A percentile compares a stretch with the other conserved stretches of the same genome.
Evolutionary conservation across 2,329 filamentous ascomycete genomes (phyloP).

Genomic region (Aciculosporium take): DNA sequence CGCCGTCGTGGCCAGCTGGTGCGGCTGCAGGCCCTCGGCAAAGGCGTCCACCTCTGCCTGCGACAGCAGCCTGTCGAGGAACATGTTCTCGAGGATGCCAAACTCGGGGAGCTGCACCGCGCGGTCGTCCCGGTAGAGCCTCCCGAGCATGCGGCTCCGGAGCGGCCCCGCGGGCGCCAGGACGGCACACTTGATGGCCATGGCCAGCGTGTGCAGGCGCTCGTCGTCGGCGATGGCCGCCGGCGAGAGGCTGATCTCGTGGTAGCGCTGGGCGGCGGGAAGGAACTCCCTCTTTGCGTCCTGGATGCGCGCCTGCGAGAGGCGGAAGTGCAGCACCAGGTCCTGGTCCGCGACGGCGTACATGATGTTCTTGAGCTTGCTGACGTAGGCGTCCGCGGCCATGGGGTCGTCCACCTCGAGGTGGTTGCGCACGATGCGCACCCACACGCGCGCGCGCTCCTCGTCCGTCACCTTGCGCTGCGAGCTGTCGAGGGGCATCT

Average conservation of each 20-base stretch:
- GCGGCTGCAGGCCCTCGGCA: constrained; percentile 61
- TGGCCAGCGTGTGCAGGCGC: constrained; percentile 67
- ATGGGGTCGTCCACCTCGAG: constrained; percentile 88
- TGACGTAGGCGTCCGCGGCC: constrained; percentile 72
- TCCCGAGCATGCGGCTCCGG: constrained; percentile 64
- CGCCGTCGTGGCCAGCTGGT: constrained; percentile 79
- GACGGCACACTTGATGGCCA: constrained; percentile 83
- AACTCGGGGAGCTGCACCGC: constrained; percentile 63
- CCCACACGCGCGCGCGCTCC: constrained; percentile 75
- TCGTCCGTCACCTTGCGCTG: constrained; percentile 72
- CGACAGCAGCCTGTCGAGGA: constrained; percentile 71
- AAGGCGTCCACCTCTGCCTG: constrained; percentile 79
- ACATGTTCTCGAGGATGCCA: constrained; percentile 92
- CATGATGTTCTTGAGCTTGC: constrained; percentile 89
- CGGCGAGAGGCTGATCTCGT: constrained; percentile 70
- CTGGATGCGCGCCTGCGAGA: constrained; percentile 83
- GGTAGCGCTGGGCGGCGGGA: constrained; percentile 75
- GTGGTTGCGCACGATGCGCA: constrained; percentile 87
- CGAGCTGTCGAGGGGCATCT: constrained; percentile 77
- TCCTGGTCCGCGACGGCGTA: constrained; percentile 61
- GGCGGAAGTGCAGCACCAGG: constrained; percentile 70
- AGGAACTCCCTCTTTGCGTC: constrained; percentile 85
- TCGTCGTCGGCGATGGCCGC: constrained; percentile 72
- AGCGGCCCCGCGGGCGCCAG: constrained; percentile 81
- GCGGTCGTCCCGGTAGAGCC: constrained; percentile 88